Conservation (phyloP, 495 filamentous ascomycete genomes). For the Parathielavia hyrcaniae region DNA sequence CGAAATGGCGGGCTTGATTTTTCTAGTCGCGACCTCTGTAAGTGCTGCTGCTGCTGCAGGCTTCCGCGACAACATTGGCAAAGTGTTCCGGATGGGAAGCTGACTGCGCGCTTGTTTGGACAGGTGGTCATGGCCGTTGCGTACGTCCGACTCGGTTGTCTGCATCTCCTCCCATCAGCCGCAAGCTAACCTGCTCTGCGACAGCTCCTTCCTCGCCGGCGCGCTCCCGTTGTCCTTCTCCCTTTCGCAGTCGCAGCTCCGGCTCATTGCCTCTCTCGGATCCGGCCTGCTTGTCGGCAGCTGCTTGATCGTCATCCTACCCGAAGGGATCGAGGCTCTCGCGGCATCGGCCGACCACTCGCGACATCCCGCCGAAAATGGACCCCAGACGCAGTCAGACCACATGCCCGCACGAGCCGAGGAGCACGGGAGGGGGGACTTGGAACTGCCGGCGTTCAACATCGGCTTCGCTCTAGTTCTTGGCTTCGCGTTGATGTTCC, state of each 20-base stretch:
- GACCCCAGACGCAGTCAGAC: not conserved
- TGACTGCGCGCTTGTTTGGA: conserved; percentile 12
- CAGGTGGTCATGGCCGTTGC: conserved; percentile 86
- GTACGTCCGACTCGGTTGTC: conserved; percentile 48
- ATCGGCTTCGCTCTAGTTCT: conserved; percentile 80
- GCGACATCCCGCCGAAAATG: conserved; percentile 21
- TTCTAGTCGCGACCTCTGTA: conserved; percentile 22
- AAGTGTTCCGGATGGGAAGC: conserved; percentile 15
- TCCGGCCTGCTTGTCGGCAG: conserved; percentile 94
- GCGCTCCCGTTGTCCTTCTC: conserved; percentile 85
- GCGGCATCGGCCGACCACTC: conserved; percentile 56
- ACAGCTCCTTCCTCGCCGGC: conserved; percentile 90
- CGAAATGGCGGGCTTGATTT: conserved; percentile 17
- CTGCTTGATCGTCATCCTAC: conserved; percentile 93
- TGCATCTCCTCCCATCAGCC: conserved; percentile 15
- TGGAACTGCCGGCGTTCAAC: conserved; percentile 49
- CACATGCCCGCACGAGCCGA: conserved; percentile 3
- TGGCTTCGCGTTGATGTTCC: conserved; percentile 95
- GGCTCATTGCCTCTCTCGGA: conserved; percentile 85
- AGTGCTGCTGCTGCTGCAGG: conserved; percentile 7
- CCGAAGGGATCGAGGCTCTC: conserved; percentile 89
- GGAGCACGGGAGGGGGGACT: conserved; percentile 23
- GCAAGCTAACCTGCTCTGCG: conserved; percentile 23
- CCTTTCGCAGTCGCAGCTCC: conserved; percentile 80
- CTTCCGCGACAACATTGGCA: not conserved